A percentile compares a stretch with the other conserved stretches of the same genome.
These are phyloP conservation scores for Talaromyces sp. DNA, from an alignment of 2,329 filamentous ascomycete genomes.

Conservation along the genomic window DNA sequence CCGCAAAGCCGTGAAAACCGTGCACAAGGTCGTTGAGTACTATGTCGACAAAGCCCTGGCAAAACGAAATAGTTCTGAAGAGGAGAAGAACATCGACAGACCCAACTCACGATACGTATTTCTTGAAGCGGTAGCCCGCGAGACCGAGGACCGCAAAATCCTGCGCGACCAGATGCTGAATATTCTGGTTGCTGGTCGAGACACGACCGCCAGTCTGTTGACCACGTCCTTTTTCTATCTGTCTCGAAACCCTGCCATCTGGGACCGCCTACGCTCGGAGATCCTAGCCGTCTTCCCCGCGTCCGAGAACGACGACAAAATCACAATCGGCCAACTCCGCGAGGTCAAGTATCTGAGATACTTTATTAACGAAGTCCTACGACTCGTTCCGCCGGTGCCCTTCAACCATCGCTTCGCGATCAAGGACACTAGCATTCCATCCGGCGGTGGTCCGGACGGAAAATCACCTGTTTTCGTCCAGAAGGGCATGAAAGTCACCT, in stretches of 20 bases:
- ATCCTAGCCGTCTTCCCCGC: slow-evolving; percentile 46
- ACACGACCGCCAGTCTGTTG: slow-evolving; percentile 47
- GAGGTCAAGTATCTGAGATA: slow-evolving; percentile 31
- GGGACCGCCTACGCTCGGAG: slow-evolving; percentile 29
- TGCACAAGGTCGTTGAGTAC: slow-evolving; percentile 37
- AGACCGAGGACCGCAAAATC: slow-evolving; percentile 42
- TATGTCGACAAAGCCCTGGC: slow-evolving; percentile 69
- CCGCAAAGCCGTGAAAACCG: slow-evolving; percentile 33
- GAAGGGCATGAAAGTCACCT: slow-evolving; percentile 62
- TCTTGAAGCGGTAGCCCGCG: slow-evolving; percentile 51
- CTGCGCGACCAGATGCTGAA: slow-evolving; percentile 48
- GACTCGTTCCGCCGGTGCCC: slow-evolving; percentile 52
- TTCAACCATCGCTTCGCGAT: slow-evolving; percentile 44
- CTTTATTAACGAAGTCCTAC: slow-evolving; percentile 29
- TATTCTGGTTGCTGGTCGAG: slow-evolving; percentile 49
- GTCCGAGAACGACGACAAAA: neutral
- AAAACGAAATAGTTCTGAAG: slow-evolving; percentile 43
- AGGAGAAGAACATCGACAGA: slow-evolving; percentile 9
- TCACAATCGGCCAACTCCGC: slow-evolving; percentile 33
- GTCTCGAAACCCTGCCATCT: slow-evolving; percentile 35
- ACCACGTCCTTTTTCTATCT: slow-evolving; percentile 44
- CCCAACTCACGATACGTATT: slow-evolving; percentile 47
- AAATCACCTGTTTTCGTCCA: slow-evolving; percentile 59
- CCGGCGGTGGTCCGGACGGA: slow-evolving; percentile 20
- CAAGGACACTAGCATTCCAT: slow-evolving; percentile 7